Conservation (phyloP, 257 asterid species). For the Penstemon eatonii region DNA sequence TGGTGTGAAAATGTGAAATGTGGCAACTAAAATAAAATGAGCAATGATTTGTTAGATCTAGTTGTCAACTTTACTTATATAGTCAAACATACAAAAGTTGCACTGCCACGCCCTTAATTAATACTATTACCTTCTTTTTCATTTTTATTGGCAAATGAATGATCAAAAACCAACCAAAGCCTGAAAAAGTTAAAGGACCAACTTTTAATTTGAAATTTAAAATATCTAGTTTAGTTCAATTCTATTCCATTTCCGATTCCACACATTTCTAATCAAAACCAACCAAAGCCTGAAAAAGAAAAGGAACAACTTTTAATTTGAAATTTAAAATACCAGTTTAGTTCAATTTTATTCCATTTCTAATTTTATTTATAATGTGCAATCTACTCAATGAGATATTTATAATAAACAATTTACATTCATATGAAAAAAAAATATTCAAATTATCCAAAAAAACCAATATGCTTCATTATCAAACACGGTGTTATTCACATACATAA, state of each 20-base stretch:
- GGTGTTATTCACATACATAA: too few relatives aligned
- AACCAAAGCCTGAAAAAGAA: slow-evolving; percentile 38
- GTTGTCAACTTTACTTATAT: slow-evolving; percentile 35
- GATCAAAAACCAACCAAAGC: slow-evolving; percentile 30
- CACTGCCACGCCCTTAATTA: not conserved
- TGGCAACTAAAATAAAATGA: too few relatives aligned
- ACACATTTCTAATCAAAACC: slow-evolving; percentile 12
- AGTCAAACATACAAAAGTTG: slow-evolving; percentile 30
- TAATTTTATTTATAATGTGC: not conserved
- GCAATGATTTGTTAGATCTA: slow-evolving; percentile 38
- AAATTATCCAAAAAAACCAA: too few relatives aligned
- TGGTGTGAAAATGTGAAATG: too few relatives aligned
- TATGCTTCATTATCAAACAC: too few relatives aligned
- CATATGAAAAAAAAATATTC: too few relatives aligned
- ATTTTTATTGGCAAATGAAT: slow-evolving; percentile 27
- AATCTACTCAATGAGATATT: too few relatives aligned
- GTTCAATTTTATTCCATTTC: not conserved
- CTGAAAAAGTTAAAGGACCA: slow-evolving; percentile 36
- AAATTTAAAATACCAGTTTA: slow-evolving; percentile 7
- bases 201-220: slow-evolving; percentile 28
- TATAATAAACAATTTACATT: too few relatives aligned
- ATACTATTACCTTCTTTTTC: slow-evolving; percentile 29
- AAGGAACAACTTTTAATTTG: slow-evolving; percentile 31
- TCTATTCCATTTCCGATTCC: slow-evolving; percentile 4
- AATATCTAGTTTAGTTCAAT: not conserved